Conservation (phyloP, 768 basidiomycete genomes). For the Naganishia friedmannii region DNA sequence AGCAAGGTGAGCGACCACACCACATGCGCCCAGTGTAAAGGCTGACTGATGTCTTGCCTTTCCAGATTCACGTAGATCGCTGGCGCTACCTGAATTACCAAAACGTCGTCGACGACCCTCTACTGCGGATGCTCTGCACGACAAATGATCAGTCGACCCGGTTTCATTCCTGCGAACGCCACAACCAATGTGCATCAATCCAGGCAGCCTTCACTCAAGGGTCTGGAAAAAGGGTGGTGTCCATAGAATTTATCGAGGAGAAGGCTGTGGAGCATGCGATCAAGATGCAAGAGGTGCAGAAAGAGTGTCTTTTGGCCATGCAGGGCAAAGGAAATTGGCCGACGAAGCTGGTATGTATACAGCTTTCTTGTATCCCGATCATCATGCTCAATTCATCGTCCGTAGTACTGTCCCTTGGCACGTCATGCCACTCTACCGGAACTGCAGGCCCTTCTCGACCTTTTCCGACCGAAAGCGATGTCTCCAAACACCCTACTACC, state of each 20-base stretch:
- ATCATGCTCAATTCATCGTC: not conserved
- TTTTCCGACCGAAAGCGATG: conserved; percentile 74
- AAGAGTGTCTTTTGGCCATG: conserved; percentile 48
- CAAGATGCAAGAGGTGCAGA: conserved; percentile 57
- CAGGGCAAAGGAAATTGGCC: conserved; percentile 53
- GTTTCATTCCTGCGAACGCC: conserved; percentile 92
- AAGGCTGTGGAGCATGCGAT: conserved; percentile 62
- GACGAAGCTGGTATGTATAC: conserved; percentile 60
- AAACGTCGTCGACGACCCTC: conserved; percentile 63
- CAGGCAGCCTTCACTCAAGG: conserved; percentile 44
- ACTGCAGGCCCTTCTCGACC: conserved; percentile 70
- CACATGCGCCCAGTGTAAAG: not conserved
- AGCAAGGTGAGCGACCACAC: conserved; percentile 56
- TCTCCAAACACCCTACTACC: conserved; percentile 74
- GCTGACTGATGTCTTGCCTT: not conserved
- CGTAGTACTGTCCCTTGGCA: conserved; percentile 67
- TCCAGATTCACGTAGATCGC: conserved; percentile 83
- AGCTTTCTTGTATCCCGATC: conserved; percentile 3
- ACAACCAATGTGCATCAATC: conserved; percentile 61
- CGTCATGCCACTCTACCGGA: conserved; percentile 88
- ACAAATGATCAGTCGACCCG: conserved; percentile 57
- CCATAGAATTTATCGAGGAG: conserved; percentile 77
- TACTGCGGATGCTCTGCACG: conserved; percentile 37
- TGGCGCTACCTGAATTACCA: conserved; percentile 74
- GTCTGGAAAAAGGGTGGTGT: conserved; percentile 62